phyloP scores from a whole-genome alignment of 2,329 filamentous ascomycete species.

The Pyrenophora graminea region DNA sequence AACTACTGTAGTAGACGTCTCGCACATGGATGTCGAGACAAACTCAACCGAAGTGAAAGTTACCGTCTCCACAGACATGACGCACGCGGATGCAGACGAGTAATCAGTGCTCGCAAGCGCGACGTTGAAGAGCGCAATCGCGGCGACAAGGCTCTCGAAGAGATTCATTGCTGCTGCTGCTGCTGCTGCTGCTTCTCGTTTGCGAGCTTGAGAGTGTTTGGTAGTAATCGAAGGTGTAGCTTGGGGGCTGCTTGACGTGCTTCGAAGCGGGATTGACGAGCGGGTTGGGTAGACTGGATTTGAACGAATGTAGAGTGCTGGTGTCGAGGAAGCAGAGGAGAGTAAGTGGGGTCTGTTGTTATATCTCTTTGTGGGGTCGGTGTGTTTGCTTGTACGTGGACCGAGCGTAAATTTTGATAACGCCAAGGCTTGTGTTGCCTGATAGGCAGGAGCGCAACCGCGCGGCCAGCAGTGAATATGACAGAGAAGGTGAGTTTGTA shows the following conservation, averaged over 20 bases:
- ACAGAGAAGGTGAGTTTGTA: not conserved
- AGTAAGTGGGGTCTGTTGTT: not conserved
- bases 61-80: slow-evolving; percentile 6
- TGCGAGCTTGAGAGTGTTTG: slow-evolving; percentile 2
- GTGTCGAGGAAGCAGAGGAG: not conserved
- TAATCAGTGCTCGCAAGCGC: slow-evolving; percentile 6
- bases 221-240: slow-evolving; percentile 1
- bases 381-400: slow-evolving; percentile 9
- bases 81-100: slow-evolving; percentile 1
- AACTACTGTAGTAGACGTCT: not conserved
- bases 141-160: slow-evolving; percentile 9
- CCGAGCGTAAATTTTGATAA: not conserved
- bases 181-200: not conserved
- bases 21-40: not conserved
- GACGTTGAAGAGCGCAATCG: slow-evolving; percentile 9
- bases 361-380: not conserved
- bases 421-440: too few species aligned
- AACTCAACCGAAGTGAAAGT: slow-evolving; percentile 5
- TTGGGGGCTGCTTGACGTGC: not conserved
- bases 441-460: not conserved
- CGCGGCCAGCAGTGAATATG: too few species aligned
- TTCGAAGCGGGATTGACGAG: not conserved
- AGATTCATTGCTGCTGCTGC: slow-evolving; percentile 3
- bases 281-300: not conserved
- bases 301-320: slow-evolving; percentile 3